Evolutionary conservation across 23 red algal genomes (phyloP).

Genomic region (Gracilaria domingensis): DNA sequence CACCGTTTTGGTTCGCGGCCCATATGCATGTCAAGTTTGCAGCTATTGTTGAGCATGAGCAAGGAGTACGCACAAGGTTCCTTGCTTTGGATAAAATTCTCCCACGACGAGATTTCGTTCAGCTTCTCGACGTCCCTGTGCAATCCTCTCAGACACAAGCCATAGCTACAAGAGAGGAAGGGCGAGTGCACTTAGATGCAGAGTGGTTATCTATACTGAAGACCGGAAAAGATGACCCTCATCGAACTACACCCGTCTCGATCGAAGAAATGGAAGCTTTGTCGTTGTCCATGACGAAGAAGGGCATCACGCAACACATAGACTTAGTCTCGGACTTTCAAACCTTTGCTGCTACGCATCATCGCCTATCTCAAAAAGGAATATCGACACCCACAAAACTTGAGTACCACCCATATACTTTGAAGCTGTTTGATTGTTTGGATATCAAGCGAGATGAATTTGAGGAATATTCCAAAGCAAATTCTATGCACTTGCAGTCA

Average conservation of each 20-base stretch:
- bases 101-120: constrained; percentile 82
- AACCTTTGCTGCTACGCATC: not conserved
- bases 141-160: not conserved
- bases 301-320: not conserved
- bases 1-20: constrained; percentile 91
- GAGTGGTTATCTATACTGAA: constrained; percentile 61
- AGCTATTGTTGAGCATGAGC: constrained; percentile 70
- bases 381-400: constrained; percentile 2
- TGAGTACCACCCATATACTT: constrained; percentile 24
- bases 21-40: constrained; percentile 92
- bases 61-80: constrained; percentile 65
- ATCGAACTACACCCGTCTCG: constrained; percentile 33
- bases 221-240: constrained; percentile 29
- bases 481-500: no score
- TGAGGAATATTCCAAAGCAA: not conserved
- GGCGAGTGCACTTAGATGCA: constrained; percentile 27
- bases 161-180: not conserved
- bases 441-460: constrained; percentile 4
- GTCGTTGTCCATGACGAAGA: not conserved
- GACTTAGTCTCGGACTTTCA: constrained; percentile 2
- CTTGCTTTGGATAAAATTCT: constrained; percentile 90
- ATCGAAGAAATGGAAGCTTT: constrained; percentile 32
- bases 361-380: not conserved
- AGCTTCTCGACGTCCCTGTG: constrained; percentile 83
- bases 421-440: not conserved